Percentiles rank a stretch among this genome's conserved stretches.
These are phyloP conservation scores for Calonectria henricotiae DNA, from an alignment of 2,329 filamentous ascomycete genomes.

Conservation along the genomic window DNA sequence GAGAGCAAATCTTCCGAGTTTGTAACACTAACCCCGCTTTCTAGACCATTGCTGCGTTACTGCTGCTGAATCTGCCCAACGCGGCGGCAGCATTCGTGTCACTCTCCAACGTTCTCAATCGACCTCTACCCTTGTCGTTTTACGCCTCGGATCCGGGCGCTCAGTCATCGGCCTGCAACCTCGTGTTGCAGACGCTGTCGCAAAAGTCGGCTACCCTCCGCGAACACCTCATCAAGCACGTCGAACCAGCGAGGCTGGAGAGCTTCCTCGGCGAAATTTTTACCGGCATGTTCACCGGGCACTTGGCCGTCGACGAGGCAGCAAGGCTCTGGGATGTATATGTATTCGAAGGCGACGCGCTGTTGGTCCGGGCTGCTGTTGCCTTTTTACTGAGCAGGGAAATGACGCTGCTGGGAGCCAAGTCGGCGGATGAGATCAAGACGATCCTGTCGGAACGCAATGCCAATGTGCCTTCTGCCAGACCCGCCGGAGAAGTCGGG, in stretches of 20 bases:
- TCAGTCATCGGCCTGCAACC: slow-evolving; percentile 78
- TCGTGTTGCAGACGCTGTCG: slow-evolving; percentile 77
- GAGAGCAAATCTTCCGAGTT: slow-evolving; percentile 28
- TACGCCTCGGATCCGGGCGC: slow-evolving; percentile 80
- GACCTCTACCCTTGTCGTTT: slow-evolving; percentile 82
- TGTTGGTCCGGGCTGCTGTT: slow-evolving; percentile 80
- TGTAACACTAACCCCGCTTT: slow-evolving; percentile 38
- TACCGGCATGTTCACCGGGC: slow-evolving; percentile 75
- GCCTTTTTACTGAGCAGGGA: slow-evolving; percentile 74
- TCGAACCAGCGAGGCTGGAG: slow-evolving; percentile 65
- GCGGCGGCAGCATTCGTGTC: slow-evolving; percentile 78
- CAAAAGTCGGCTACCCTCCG: slow-evolving; percentile 78
- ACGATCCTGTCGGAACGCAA: slow-evolving; percentile 57
- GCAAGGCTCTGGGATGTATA: slow-evolving; percentile 86
- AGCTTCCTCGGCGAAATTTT: slow-evolving; percentile 75
- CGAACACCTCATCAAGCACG: slow-evolving; percentile 72
- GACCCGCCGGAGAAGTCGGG: slow-evolving; percentile 61
- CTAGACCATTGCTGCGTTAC: slow-evolving; percentile 80
- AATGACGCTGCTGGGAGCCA: slow-evolving; percentile 67
- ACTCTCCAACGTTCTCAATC: slow-evolving; percentile 84
- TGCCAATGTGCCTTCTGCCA: slow-evolving; percentile 53
- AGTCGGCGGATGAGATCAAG: slow-evolving; percentile 64
- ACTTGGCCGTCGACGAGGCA: slow-evolving; percentile 79
- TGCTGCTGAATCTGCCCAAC: slow-evolving; percentile 80
- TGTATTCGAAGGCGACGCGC: slow-evolving; percentile 84